Evolutionary conservation across 2,329 filamentous ascomycete genomes (phyloP).

Genomic region (Calonectria pauciramosa): DNA sequence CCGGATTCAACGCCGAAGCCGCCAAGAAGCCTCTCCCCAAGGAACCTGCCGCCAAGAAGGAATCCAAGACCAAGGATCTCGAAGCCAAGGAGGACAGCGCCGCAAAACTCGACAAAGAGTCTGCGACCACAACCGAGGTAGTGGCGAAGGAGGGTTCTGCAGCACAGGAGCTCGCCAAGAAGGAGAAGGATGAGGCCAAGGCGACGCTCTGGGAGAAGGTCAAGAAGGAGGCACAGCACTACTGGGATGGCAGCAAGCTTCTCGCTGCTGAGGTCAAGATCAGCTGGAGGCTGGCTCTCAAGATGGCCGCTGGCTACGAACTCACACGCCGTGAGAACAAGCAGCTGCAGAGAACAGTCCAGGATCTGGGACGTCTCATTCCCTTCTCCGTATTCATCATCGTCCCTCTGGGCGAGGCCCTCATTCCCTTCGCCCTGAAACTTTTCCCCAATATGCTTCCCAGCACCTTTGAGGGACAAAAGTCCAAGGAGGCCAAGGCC

Average conservation of each 20-base stretch:
- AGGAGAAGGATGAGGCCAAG: slow-evolving; percentile 84
- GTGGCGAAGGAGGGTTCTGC: slow-evolving; percentile 52
- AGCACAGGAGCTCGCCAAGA: slow-evolving; percentile 62
- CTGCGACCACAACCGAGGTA: slow-evolving; percentile 44
- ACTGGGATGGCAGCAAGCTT: slow-evolving; percentile 98
- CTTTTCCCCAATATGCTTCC: slow-evolving; percentile 98
- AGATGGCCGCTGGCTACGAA: slow-evolving; percentile 99
- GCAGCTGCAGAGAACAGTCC: slow-evolving; percentile 92
- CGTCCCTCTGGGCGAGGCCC: slow-evolving; percentile 93
- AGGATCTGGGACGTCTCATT: slow-evolving; percentile 91
- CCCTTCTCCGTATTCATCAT: slow-evolving; percentile 98
- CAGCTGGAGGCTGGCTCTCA: slow-evolving; percentile 89
- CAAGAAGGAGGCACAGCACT: slow-evolving; percentile 93
- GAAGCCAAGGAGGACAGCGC: slow-evolving; percentile 27
- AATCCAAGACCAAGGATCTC: slow-evolving; percentile 42
- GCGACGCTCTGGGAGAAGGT: slow-evolving; percentile 91
- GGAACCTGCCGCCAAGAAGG: slow-evolving; percentile 58
- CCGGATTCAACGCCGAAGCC: slow-evolving; percentile 90
- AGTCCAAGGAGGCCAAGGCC: slow-evolving; percentile 91
- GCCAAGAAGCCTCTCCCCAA: slow-evolving; percentile 86
- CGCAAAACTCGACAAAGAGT: slow-evolving; percentile 41
- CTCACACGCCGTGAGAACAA: slow-evolving; percentile 93
- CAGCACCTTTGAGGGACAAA: slow-evolving; percentile 95
- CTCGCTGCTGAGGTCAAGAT: slow-evolving; percentile 93
- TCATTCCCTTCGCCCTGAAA: slow-evolving; percentile 91